A percentile compares a stretch with the other conserved stretches of the same genome.
These are phyloP conservation scores for Russula sp. DNA, from an alignment of 768 basidiomycete species.

Conservation along the genomic window DNA sequence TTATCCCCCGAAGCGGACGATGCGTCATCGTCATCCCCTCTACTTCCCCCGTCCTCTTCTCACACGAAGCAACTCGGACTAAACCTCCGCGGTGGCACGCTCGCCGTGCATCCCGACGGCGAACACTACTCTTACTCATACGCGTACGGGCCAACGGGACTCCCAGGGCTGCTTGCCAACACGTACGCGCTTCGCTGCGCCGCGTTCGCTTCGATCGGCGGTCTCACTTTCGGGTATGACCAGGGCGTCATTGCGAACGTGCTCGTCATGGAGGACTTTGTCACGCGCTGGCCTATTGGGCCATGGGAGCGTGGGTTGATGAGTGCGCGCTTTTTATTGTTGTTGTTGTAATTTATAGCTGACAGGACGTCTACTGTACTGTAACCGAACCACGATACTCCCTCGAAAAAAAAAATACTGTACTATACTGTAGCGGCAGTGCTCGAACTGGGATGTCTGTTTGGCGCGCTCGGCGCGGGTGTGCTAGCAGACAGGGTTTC, in stretches of 20 bases:
- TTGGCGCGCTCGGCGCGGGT: slow-evolving; percentile 68
- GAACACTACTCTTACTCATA: slow-evolving; percentile 61
- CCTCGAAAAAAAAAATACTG: background rate
- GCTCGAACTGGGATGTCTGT: slow-evolving; percentile 72
- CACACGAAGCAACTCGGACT: background rate
- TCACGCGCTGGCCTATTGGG: slow-evolving; percentile 62
- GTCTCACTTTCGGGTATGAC: slow-evolving; percentile 78
- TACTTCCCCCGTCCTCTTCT: slow-evolving; percentile 10
- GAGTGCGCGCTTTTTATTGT: slow-evolving; percentile 48
- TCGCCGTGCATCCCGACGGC: slow-evolving; percentile 25
- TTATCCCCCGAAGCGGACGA: slow-evolving; percentile 17
- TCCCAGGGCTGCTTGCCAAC: slow-evolving; percentile 62
- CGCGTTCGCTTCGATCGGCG: slow-evolving; percentile 73
- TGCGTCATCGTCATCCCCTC: slow-evolving; percentile 15
- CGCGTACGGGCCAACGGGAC: slow-evolving; percentile 68
- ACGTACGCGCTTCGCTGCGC: slow-evolving; percentile 65
- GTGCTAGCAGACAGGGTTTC: slow-evolving; percentile 67
- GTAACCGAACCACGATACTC: no score
- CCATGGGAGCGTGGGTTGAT: slow-evolving; percentile 72
- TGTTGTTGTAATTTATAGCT: no score
- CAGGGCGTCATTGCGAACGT: slow-evolving; percentile 87
- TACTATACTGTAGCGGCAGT: slow-evolving; percentile 60
- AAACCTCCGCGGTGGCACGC: slow-evolving; percentile 24
- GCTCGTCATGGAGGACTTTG: slow-evolving; percentile 76
- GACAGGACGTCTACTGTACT: no score